Conservation (phyloP, 441 rosid genomes). For the Populus hybrid region DNA sequence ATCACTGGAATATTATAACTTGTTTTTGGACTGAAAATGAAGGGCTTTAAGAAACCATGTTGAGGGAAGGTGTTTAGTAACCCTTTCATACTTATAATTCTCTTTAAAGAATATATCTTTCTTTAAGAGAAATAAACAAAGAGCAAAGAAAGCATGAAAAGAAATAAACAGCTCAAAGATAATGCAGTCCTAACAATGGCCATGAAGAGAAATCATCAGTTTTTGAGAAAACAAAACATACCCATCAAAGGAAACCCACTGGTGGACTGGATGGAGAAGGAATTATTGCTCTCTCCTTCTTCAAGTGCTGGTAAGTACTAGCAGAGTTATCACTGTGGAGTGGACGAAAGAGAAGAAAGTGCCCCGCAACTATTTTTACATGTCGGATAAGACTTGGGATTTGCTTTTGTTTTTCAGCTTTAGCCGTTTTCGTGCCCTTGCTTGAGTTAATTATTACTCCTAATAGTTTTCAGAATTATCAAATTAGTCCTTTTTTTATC, state of each 20-base stretch:
- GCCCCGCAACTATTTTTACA: background rate
- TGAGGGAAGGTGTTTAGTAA: slow-evolving; percentile 33
- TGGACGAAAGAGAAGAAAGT: background rate
- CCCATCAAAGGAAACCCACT: slow-evolving; percentile 3
- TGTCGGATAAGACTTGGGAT: no score
- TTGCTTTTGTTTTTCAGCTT: background rate
- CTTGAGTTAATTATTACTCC: background rate
- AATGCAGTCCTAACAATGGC: background rate
- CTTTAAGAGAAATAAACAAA: slow-evolving; percentile 6
- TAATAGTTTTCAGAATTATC: background rate
- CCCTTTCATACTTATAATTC: slow-evolving; percentile 31
- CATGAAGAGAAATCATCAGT: background rate
- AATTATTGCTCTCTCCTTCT: background rate
- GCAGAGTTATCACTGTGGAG: background rate
- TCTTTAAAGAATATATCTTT: background rate
- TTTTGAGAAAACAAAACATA: slow-evolving; percentile 5
- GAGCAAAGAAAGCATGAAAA: background rate
- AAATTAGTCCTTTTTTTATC: background rate
- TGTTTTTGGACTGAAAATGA: slow-evolving; percentile 29
- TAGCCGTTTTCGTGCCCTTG: background rate
- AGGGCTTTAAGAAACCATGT: slow-evolving; percentile 34
- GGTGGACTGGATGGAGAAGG: background rate
- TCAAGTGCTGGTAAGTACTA: background rate
- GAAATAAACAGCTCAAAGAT: background rate
- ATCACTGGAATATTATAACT: slow-evolving; percentile 20